Evolutionary conservation across 2,329 filamentous ascomycete genomes (phyloP), one percentile per base, ranked within the genome.

Genomic region (Sphaerulina musiva): DNA sequence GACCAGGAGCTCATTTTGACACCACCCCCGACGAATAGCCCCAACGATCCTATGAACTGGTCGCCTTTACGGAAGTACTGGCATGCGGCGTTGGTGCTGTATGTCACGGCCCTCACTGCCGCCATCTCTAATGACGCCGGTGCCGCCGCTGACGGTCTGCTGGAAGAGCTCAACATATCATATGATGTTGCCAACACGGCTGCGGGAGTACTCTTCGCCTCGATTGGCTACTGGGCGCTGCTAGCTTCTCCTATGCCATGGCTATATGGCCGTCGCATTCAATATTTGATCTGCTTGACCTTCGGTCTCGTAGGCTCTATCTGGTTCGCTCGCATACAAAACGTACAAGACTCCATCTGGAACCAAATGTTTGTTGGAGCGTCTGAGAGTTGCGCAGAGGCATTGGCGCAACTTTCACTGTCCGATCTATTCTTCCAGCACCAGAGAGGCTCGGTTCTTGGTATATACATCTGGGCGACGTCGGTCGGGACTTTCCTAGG

Each of bases 401-500:
- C 79, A 0, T 74, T 78, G 31, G 79, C 78, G 6, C 79, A 82
- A 61, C 66, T 80, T n/a, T 80, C 78, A 1, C 69, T 82, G 29
- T 76, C 79, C 6, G 79, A 81, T 59, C 72, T 81, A 31, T 81
- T 79, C 70, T 81, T 78, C 57, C 76, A 80, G 66, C 79, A 82
- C 60, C 78, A 79, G 55, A 74, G 78, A 42, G 79, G 79, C 40
- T 72, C 73, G 0, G 76, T 78, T 1, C 69, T 81, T 5, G 79
- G 79, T 53, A 62, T 81, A 26, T 82, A 81, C 60, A 78, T 80
- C 26, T 68, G 81, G 36, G 75, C 79, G 1, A 81, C 78, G 0
- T 78, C 76, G 59, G 72, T 80, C 31, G 79, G 79, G 20, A 81
- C 79, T 2, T 82, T 80, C 59, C 64, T 80, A 3, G 79, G 79